Evolutionary conservation across 352 stramenopile species (phyloP).

Genomic region (Plasmopara viticola): DNA sequence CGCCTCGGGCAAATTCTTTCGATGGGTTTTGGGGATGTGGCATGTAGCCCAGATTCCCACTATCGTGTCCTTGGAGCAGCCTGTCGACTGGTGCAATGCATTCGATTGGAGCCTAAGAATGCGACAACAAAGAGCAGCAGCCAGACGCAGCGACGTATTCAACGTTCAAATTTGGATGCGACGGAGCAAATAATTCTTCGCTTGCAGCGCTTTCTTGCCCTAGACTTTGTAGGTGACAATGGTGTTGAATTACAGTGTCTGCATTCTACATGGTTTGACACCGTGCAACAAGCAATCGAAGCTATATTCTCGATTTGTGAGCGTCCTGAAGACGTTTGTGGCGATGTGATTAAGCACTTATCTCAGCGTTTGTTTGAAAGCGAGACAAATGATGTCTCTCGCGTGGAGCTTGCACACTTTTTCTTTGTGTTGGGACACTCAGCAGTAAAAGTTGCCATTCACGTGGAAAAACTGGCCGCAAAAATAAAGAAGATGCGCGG

Average conservation of each 20-base stretch:
- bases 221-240: conserved; percentile 78
- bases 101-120: conserved; percentile 49
- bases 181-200: conserved; percentile 87
- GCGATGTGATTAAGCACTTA: conserved; percentile 65
- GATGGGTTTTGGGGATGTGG: conserved; percentile 52
- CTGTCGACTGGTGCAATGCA: conserved; percentile 55
- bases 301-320: conserved; percentile 89
- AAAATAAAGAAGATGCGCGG: conserved; percentile 80
- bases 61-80: conserved; percentile 55
- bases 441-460: conserved; percentile 91
- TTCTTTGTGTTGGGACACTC: conserved; percentile 95
- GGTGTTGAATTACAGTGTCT: conserved; percentile 36
- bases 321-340: conserved; percentile 77
- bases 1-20: conserved; percentile 43
- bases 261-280: conserved; percentile 88
- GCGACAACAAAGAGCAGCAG: conserved; percentile 27
- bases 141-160: conserved; percentile 39
- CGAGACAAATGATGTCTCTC: conserved; percentile 56
- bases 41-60: conserved; percentile 37
- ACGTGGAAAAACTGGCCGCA: conserved; percentile 88
- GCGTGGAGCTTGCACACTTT: conserved; percentile 86
- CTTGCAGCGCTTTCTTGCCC: conserved; percentile 78
- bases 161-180: conserved; percentile 77
- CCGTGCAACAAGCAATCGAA: conserved; percentile 88
- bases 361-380: conserved; percentile 57